A percentile compares a stretch with the other conserved stretches of the same genome.
Conservation (phyloP, 2,329 filamentous ascomycete genomes). For the Cladosporium austrohemisphaericum region DNA sequence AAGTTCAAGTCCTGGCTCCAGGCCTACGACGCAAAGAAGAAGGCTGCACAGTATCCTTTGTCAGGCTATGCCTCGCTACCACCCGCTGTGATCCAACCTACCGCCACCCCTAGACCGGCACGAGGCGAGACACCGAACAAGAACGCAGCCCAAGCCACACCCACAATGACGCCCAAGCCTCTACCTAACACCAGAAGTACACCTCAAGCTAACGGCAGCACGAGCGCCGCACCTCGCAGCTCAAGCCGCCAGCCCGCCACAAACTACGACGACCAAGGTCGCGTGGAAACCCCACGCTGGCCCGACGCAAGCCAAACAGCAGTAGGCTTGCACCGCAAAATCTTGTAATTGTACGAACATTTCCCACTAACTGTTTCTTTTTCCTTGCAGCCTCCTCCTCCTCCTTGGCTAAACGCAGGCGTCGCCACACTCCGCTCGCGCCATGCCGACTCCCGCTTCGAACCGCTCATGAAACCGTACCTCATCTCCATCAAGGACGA, state of each 20-base stretch:
- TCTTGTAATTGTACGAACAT: background rate
- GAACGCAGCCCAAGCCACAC: conserved; percentile 25
- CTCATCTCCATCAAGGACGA: conserved; percentile 71
- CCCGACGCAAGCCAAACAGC: conserved; percentile 56
- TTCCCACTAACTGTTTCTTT: conserved; percentile 15
- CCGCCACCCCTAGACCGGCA: conserved; percentile 2
- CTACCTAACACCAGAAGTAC: conserved; percentile 23
- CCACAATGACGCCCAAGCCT: conserved; percentile 25
- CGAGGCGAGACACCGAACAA: conserved; percentile 16
- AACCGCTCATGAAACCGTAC: conserved; percentile 86
- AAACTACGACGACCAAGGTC: conserved; percentile 46
- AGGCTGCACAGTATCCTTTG: conserved; percentile 30
- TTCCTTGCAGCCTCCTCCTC: conserved; percentile 66
- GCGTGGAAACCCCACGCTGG: conserved; percentile 63
- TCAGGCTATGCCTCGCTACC: conserved; percentile 34
- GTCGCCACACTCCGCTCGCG: conserved; percentile 65
- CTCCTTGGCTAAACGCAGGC: conserved; percentile 76
- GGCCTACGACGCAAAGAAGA: conserved; percentile 31
- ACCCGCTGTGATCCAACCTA: conserved; percentile 8
- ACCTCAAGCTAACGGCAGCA: conserved; percentile 28
- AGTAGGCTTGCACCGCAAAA: conserved; percentile 50
- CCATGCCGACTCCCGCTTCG: conserved; percentile 80
- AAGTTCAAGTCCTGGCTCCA: conserved; percentile 65
- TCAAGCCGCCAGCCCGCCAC: conserved; percentile 17
- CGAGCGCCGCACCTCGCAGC: conserved; percentile 1